Percentiles rank a stretch among this genome's conserved stretches.
Evolutionary conservation across 1,284 basidiomycete genomes (phyloP).

Genomic region (Clitocybe nebularis): DNA sequence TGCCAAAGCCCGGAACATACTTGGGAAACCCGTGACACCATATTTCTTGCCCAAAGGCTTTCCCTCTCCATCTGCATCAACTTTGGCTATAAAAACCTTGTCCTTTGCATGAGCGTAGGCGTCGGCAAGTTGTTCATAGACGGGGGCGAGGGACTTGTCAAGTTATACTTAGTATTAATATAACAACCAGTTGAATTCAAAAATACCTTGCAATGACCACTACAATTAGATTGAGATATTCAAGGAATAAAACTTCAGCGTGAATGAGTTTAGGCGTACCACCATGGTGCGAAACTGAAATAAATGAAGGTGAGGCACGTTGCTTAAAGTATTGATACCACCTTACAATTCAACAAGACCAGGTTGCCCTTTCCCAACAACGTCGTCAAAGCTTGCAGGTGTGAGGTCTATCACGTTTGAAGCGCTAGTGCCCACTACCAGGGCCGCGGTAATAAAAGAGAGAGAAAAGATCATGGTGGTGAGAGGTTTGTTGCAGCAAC

Average conservation of each 20-base stretch:
- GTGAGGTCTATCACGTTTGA: slow-evolving; percentile 83
- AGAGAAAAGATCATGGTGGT: slow-evolving; percentile 59
- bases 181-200: background rate
- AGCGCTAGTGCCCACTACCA: slow-evolving; percentile 57
- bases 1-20: slow-evolving; percentile 41
- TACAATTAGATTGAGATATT: slow-evolving; percentile 21
- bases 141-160: slow-evolving; percentile 76
- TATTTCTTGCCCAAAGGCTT: slow-evolving; percentile 70
- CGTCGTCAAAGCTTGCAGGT: slow-evolving; percentile 71
- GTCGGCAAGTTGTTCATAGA: slow-evolving; percentile 87
- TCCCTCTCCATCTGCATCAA: slow-evolving; percentile 88
- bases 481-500: slow-evolving; percentile 19
- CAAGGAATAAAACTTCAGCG: background rate
- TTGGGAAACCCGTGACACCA: slow-evolving; percentile 84
- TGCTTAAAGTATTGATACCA: slow-evolving; percentile 1
- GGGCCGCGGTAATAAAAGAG: slow-evolving; percentile 51
- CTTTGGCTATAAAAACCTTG: slow-evolving; percentile 87
- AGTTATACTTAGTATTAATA: slow-evolving; percentile 3
- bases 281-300: slow-evolving; percentile 78
- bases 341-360: slow-evolving; percentile 89
- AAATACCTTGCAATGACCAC: slow-evolving; percentile 79
- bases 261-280: slow-evolving; percentile 43
- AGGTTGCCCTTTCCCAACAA: slow-evolving; percentile 75
- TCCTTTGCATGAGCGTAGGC: slow-evolving; percentile 75
- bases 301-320: slow-evolving; percentile 2